phyloP scores from a whole-genome alignment of 495 filamentous ascomycete species.

The Neurospora sp. region DNA sequence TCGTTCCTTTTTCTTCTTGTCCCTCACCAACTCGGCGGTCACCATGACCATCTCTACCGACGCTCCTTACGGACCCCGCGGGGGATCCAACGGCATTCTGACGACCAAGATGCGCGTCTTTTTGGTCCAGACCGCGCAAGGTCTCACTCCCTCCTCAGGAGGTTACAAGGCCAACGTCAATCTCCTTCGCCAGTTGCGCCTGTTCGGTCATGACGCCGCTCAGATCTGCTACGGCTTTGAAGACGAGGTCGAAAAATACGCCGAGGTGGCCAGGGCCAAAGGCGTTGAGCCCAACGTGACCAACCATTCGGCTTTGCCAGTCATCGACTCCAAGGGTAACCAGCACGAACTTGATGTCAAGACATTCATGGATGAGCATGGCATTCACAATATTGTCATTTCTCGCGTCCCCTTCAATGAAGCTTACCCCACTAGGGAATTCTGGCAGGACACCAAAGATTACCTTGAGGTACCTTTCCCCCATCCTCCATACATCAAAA shows the following conservation, averaged over 20 bases:
- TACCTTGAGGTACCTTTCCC: conserved; percentile 15
- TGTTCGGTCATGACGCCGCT: conserved; percentile 9
- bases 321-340: conserved; percentile 1
- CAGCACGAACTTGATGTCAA: conserved; percentile 5
- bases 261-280: conserved; percentile 7
- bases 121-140: conserved; percentile 24
- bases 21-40: background rate
- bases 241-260: conserved; percentile 10
- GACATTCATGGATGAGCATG: conserved; percentile 17
- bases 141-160: conserved; percentile 21
- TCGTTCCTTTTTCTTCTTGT: background rate
- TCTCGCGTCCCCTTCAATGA: conserved; percentile 6
- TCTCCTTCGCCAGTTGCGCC: conserved; percentile 13
- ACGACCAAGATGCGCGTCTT: conserved; percentile 15
- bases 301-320: background rate
- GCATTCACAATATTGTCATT: conserved; percentile 16
- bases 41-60: background rate
- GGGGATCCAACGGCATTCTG: background rate
- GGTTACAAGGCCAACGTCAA: conserved; percentile 22
- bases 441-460: conserved; percentile 12
- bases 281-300: conserved; percentile 11
- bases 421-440: conserved; percentile 14
- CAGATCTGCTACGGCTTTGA: conserved; percentile 20
- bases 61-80: background rate
- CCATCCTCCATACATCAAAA: background rate